Base-by-base conservation (phyloP, 352 stramenopile species). In the Globisporangium uncinulatum region DNA sequence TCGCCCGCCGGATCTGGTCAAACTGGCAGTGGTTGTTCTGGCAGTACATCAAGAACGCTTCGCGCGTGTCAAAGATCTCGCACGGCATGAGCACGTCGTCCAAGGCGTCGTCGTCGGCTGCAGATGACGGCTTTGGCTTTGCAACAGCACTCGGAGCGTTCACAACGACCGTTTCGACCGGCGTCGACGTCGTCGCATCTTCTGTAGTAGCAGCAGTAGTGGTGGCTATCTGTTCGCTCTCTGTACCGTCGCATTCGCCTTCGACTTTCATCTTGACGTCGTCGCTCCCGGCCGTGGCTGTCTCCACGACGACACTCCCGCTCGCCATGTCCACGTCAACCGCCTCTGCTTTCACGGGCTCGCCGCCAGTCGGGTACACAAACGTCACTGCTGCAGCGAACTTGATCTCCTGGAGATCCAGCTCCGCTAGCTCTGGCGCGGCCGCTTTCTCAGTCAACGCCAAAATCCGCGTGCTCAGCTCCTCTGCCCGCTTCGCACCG, bases 31-130 rank as follows among this genome's bases (percentile, higher is more conserved):
- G 79, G 51, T 93, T 94, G 70, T 94, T 94, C 63, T 94, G 83
- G 55, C 86, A 95, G 56, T 94, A 93, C 63, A 95, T 80, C 51
- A 94, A 61, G 39, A 94, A 94, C n/a, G 91, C 87, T 55, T 96
- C 86, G 19, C 89, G 86, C 34, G 89, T 95, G 53, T 95, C 83
- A 48, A 98, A 95, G 59, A 98, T 98, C 68, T 99, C 96, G 57
- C 92, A 98, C 52, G 98, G 96, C 84, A 98, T 95, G 63, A 98
- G 96, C 68, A 98, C 90, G 49, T 97, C 91, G 51, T 89, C 82
- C 45, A 90, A 58, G 24, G 93, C 85, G 15, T 89, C 77, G 29
- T 70, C 47, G n/a, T n/a, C n/a, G n/a, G n/a, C n/a, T n/a, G n/a
- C 21, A 32, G 24, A 52, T 29, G 54, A 70, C 57, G 66, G 87